Evolutionary conservation across 2,329 filamentous ascomycete genomes (phyloP), one percentile per base, ranked within the genome.

Genomic region (Apiospora rasikravindrae): DNA sequence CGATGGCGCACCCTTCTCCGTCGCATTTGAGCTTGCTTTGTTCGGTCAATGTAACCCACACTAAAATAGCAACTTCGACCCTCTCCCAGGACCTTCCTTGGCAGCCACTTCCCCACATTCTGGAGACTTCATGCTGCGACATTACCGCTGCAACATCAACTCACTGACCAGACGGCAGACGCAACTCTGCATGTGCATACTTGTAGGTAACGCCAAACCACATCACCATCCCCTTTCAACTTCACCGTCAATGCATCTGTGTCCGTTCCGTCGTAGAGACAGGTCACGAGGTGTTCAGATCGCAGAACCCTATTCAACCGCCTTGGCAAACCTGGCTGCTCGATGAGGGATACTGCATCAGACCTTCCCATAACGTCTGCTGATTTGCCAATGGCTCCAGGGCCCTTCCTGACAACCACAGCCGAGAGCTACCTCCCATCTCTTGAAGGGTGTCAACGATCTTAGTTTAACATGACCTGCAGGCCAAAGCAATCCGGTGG

Each of bases 81-180:
- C 40, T 37, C 44, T 49, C 26, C 53, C 53, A 33, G 29, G 53
- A 11, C 16, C 53, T 61, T 37, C 29, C 53, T 61, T 61, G 53
- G 53, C 53, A 37, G 53, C 53, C 53, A 29, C 53, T 64, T 40
- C 57, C 57, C 57, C 57, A 64, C 57, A 64, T 40, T 64, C 57
- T 40, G 57, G 57, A 40, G 57, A 64, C 57, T 40, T 40, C 33
- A n/a, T 64, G 40, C 8, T 42, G 33, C 33, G 10, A 64, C 57
- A 40, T 33, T 61, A 29, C 33, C 6, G 37, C 57, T 40, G 22
- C 57, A 40, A 37, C 33, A 37, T 37, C 33, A 37, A 37, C 53
- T 40, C 51, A 33, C 47, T 51, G 47, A 24, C 47, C 47, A 10
- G 47, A 24, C 47, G 40, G 40, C 44, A 22, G 13, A 45, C 13